Evolutionary conservation across 2,329 filamentous ascomycete genomes (phyloP).

Genomic region (Cercospora brassicicola): DNA sequence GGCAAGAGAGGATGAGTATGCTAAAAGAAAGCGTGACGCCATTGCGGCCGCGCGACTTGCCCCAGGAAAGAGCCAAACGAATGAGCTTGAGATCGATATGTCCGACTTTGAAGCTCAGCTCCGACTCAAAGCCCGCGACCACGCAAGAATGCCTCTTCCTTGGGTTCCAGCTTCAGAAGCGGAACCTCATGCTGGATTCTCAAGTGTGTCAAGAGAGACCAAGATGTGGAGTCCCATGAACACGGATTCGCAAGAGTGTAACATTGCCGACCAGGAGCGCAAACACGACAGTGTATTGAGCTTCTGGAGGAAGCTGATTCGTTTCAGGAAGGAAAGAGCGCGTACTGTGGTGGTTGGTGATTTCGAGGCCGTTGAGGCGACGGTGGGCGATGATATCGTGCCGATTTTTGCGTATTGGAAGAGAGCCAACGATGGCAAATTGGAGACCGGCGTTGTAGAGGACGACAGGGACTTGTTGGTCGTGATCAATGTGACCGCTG

Average conservation of each 20-base stretch:
- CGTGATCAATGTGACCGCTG: constrained; percentile 24
- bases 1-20: neutral
- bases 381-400: constrained; percentile 9
- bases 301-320: constrained; percentile 26
- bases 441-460: neutral
- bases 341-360: constrained; percentile 24
- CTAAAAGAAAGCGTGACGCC: neutral
- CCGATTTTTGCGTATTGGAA: constrained; percentile 26
- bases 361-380: constrained; percentile 20
- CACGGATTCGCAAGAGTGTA: constrained; percentile 23
- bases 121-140: constrained; percentile 64
- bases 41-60: neutral
- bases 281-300: constrained; percentile 16
- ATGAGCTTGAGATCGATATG: constrained; percentile 28
- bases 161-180: constrained; percentile 26
- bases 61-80: neutral
- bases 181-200: constrained; percentile 61
- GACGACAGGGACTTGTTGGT: constrained; percentile 20
- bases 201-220: neutral
- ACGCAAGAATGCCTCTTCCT: constrained; percentile 54
- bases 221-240: constrained; percentile 30
- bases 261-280: constrained; percentile 19
- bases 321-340: constrained; percentile 16
- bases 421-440: neutral
- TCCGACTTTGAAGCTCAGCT: constrained; percentile 51